Evolutionary conservation across 2,329 filamentous ascomycete genomes (phyloP), one percentile per base, ranked within the genome.

Genomic region (Sporothrix variecibatus): DNA sequence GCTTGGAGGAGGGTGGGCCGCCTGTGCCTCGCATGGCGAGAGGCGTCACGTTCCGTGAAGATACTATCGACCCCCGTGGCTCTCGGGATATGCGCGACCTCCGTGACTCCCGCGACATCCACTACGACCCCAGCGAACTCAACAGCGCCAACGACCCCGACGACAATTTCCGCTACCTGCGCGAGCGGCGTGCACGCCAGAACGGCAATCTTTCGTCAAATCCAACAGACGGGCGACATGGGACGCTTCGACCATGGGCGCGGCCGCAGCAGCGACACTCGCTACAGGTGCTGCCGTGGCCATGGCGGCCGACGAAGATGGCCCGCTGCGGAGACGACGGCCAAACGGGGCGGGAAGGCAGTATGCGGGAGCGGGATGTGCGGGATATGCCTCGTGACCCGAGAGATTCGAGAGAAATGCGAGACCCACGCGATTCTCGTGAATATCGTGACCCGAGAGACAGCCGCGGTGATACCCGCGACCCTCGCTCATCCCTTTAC

Each of bases 181-280:
- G 73, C 31, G 73, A 74, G 7, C 38, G 49, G 51, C 69, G 53
- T 15, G 73, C 34, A 46, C 69, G 11, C 73, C 62, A 31, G 9
- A 72, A 68, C 23, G 38, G 53, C 20, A 58, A 58, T 9, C 17
- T 12, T 2, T 4, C n/a, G 3, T 5, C 5, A n/a, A 58, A 15
- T 23, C 46, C 0, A 40, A 28, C 38, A 49, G 73, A 6, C 51
- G 69, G 12, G 26, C 73, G 3, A 70, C 73, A 1, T 72, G 70
- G 64, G 73, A 74, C 43, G 51, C 73, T 12, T 56, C 68, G 2
- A 51, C 68, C 2, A 28, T 28, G 6, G 67, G 67, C 12, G 46
- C 49, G 11, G 67, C 72, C 0, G 68, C 58, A 2, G 67, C 73
- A 3, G 73, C 73, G 2, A 28, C 46, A 0, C 46, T 68, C 9